phyloP scores from a whole-genome alignment of 176 grass and related monocot genomes.

The Hordeum marinum region DNA sequence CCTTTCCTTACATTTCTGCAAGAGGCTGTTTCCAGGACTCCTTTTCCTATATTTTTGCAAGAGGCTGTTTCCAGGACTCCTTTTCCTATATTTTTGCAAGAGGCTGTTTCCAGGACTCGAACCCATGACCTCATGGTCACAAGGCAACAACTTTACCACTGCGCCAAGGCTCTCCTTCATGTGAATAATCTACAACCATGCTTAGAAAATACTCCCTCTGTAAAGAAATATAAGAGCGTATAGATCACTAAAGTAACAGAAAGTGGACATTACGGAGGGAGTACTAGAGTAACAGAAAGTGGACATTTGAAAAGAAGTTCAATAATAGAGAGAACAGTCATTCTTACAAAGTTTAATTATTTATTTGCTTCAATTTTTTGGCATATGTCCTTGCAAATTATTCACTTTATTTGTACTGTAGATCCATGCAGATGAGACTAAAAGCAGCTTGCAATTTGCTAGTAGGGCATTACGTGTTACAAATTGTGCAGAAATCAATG shows the following conservation, averaged over 20 bases:
- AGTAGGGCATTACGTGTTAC: slow-evolving; percentile 87
- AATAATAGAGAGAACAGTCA: not conserved
- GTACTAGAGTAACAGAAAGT: not conserved
- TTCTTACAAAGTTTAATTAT: not conserved
- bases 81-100: too few species aligned
- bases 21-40: too few species aligned
- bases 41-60: too few species aligned
- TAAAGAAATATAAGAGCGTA: too few species aligned
- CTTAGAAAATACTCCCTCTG: not conserved
- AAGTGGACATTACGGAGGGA: too few species aligned
- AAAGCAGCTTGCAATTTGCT: slow-evolving; percentile 92
- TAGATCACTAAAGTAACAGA: too few species aligned
- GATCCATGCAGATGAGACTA: slow-evolving; percentile 89
- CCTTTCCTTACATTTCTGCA: too few species aligned
- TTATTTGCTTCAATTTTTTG: not conserved
- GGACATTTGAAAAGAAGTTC: not conserved
- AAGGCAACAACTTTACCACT: too few species aligned
- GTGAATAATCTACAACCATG: not conserved
- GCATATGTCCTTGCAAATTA: not conserved
- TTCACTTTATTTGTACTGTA: slow-evolving; percentile 35
- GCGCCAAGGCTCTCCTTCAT: not conserved
- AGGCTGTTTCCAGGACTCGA: too few species aligned
- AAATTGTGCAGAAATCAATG: slow-evolving; percentile 85
- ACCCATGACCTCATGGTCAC: too few species aligned
- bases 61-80: too few species aligned